Percentiles rank a stretch among this genome's conserved stretches.
These are phyloP conservation scores for Dictyostelium citrinum DNA, from an alignment of 78 protist genomes.

Conservation along the genomic window DNA sequence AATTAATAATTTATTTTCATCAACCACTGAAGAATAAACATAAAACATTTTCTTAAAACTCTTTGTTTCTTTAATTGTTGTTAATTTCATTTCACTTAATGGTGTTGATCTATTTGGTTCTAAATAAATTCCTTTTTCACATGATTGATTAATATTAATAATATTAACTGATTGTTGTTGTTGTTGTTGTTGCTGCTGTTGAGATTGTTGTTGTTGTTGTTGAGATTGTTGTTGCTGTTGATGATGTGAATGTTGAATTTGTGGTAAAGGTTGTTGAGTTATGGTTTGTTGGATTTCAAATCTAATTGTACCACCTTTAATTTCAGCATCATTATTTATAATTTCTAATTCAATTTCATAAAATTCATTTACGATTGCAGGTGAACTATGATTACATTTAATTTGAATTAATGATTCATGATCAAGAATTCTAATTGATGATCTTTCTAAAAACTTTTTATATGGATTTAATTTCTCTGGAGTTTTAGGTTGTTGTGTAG, in stretches of 20 bases:
- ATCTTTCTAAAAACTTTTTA: conserved; percentile 73
- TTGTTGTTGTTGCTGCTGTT: neutral
- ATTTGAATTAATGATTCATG: conserved; percentile 70
- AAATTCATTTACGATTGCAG: conserved; percentile 62
- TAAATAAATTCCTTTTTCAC: conserved; percentile 34
- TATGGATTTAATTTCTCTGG: conserved; percentile 50
- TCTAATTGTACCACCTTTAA: conserved; percentile 32
- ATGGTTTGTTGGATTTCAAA: conserved; percentile 39
- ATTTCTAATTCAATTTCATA: conserved; percentile 66
- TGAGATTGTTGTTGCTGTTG: neutral
- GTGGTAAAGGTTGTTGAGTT: neutral
- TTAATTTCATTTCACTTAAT: neutral
- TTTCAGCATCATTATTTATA: conserved; percentile 59
- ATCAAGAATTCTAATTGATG: conserved; percentile 71
- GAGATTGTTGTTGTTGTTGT: neutral
- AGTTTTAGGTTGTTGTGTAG: neutral
- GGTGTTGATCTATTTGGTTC: conserved; percentile 3
- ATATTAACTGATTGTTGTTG: neutral
- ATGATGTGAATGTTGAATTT: neutral
- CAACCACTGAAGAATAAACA: neutral
- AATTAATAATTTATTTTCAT: conserved; percentile 39
- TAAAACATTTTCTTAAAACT: conserved; percentile 59
- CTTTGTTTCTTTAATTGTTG: neutral
- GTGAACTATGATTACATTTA: conserved; percentile 68
- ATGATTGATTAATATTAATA: neutral